Percentiles rank a stretch among this genome's conserved stretches.
phyloP scores from a whole-genome alignment of 768 basidiomycete species.

The Trametes punicea region DNA sequence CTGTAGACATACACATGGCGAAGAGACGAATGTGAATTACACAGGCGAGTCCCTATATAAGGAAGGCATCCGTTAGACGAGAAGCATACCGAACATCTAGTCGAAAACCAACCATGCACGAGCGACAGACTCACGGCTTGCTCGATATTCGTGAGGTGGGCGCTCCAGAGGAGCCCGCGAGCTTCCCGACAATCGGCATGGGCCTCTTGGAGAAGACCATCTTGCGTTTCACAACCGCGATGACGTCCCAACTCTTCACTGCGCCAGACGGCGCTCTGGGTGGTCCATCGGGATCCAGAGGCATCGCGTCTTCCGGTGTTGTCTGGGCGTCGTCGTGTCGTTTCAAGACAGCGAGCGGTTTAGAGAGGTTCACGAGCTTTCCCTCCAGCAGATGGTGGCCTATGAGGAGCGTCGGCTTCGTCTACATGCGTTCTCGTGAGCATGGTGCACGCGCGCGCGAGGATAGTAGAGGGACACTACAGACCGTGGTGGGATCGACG shows the following conservation, averaged over 20 bases:
- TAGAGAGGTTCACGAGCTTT: slow-evolving; percentile 68
- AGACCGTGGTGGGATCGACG: slow-evolving; percentile 56
- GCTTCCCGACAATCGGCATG: slow-evolving; percentile 53
- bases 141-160: slow-evolving; percentile 7
- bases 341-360: slow-evolving; percentile 77
- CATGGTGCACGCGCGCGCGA: background rate
- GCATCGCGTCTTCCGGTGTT: slow-evolving; percentile 13
- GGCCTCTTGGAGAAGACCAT: slow-evolving; percentile 82
- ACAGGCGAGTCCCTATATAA: no score
- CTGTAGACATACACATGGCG: no score
- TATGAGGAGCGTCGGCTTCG: slow-evolving; percentile 74
- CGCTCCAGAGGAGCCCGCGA: background rate
- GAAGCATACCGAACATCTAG: no score
- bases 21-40: no score
- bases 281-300: slow-evolving; percentile 20
- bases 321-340: slow-evolving; percentile 27
- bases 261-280: slow-evolving; percentile 22
- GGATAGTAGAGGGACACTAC: slow-evolving; percentile 24
- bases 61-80: no score
- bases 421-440: slow-evolving; percentile 38
- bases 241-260: slow-evolving; percentile 50
- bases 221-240: slow-evolving; percentile 76
- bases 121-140: background rate
- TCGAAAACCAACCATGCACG: background rate
- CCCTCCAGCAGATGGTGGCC: slow-evolving; percentile 93